Evolutionary conservation across 2,329 filamentous ascomycete species (phyloP), one percentile per base, ranked within the genome.

Genomic region (Phaeomoniella chlamydospora): DNA sequence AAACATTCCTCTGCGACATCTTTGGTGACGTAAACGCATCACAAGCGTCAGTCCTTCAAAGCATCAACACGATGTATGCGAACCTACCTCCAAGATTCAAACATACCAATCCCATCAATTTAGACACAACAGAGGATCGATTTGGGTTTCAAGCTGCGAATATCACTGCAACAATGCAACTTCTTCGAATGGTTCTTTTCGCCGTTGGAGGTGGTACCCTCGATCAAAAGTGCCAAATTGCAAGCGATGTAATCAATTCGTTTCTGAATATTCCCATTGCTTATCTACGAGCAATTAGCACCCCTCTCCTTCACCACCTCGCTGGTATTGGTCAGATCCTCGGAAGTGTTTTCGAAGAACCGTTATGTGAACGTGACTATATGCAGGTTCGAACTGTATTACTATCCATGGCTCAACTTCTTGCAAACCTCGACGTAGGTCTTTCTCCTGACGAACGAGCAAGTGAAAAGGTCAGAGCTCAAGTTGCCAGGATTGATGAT

Each of bases 91-190:
- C 31, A 13, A 43, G 43, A 33, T 45, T 45, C 38, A 45, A 44
- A 34, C 40, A 43, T 18, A 34, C 36, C 31, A 35, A 36, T 18
- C 37, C 39, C 22, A 33, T 45, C n/a, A 45, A 41, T 14, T 82
- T 4, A 74, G 70, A 62, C 35, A 42, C 40, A 12, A 39, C 40
- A 3, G 52, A 57, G 15, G 59, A 65, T 37, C 48, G 62, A 3
- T 62, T 58, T 39, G 58, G 61, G 1, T 68, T 68, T 19, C 65
- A 69, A 42, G 61, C 64, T 3, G 65, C 65, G 15, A 67, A 68
- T 42, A 67, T 68, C 13, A 56, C 61, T 34, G 62, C 62, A 1
- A 68, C 65, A 0, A 41, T 65, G 5, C 61, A 65, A 40, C 54
- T 68, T 6, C 53, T 68, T 3, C 59, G 64, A 12, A 67, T 68